These are phyloP conservation scores for Hypseocharis bilobata DNA, from an alignment of 441 rosid genomes.

Conservation along the genomic window DNA sequence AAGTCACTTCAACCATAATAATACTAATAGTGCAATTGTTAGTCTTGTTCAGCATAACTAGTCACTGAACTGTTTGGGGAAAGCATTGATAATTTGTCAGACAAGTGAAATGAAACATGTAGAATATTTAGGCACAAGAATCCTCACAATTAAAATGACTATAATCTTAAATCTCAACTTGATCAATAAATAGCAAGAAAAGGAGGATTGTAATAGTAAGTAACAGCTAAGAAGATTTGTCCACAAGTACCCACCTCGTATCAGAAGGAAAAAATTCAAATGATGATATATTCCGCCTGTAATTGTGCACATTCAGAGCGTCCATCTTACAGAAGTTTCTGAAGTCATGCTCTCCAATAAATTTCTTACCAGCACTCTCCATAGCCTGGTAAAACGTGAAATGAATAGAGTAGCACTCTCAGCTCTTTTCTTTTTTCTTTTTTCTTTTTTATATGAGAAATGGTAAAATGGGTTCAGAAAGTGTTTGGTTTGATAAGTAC, in stretches of 20 bases:
- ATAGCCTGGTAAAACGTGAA: conserved; percentile 43
- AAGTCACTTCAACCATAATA: no score
- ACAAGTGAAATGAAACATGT: no score
- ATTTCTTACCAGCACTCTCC: conserved; percentile 70
- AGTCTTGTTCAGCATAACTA: no score
- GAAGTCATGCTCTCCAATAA: conserved; percentile 82
- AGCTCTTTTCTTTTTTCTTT: background rate
- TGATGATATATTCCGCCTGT: conserved; percentile 47
- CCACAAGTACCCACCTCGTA: conserved; percentile 45
- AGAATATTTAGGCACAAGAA: no score
- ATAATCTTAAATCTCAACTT: no score
- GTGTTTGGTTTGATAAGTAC: conserved; percentile 1
- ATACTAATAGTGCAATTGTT: no score
- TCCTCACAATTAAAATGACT: no score
- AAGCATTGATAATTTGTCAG: no score
- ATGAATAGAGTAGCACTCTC: conserved; percentile 11
- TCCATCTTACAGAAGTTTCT: conserved; percentile 94
- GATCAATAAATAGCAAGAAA: no score
- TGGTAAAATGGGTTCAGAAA: background rate
- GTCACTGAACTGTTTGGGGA: no score
- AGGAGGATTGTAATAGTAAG: no score
- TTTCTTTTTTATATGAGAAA: conserved; percentile 8
- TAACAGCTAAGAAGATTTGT: conserved; percentile 13
- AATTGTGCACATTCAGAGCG: conserved; percentile 72
- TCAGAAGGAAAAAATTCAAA: conserved; percentile 53